Percentiles rank a stretch among this genome's conserved stretches.
Conservation (phyloP, 2,329 filamentous ascomycete species). For the Penicillium corylophilum region DNA sequence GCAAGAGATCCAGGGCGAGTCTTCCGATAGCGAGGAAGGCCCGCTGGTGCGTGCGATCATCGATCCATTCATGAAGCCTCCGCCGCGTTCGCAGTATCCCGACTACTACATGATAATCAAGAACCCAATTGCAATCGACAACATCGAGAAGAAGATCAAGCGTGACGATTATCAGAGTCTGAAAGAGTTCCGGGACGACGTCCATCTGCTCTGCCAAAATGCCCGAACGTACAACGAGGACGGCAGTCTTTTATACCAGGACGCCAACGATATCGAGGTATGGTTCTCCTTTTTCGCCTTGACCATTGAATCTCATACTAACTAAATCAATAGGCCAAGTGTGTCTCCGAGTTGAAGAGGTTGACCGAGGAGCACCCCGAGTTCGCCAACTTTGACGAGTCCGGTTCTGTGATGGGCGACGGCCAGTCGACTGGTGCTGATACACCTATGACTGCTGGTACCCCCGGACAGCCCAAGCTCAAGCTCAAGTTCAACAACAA, state of each 20-base stretch:
- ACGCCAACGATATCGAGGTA: slow-evolving; percentile 92
- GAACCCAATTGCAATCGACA: slow-evolving; percentile 92
- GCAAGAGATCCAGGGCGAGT: slow-evolving; percentile 61
- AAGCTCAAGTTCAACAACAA: slow-evolving; percentile 63
- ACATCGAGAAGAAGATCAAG: slow-evolving; percentile 93
- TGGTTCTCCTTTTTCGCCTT: slow-evolving; percentile 42
- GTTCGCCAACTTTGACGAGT: slow-evolving; percentile 57
- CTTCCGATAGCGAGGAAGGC: slow-evolving; percentile 54
- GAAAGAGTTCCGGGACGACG: slow-evolving; percentile 76
- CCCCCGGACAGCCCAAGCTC: slow-evolving; percentile 61
- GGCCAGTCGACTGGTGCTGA: slow-evolving; percentile 51
- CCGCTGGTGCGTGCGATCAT: slow-evolving; percentile 75
- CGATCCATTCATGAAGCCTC: slow-evolving; percentile 88
- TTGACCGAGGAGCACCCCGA: slow-evolving; percentile 57
- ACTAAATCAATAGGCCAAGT: slow-evolving; percentile 44
- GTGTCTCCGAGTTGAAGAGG: slow-evolving; percentile 53
- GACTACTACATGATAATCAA: slow-evolving; percentile 95
- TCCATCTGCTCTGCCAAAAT: slow-evolving; percentile 82
- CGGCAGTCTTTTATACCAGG: slow-evolving; percentile 83
- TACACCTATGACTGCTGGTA: slow-evolving; percentile 63
- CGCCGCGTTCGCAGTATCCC: slow-evolving; percentile 82
- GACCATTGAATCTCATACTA: neutral
- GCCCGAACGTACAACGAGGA: slow-evolving; percentile 97
- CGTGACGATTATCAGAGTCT: slow-evolving; percentile 86
- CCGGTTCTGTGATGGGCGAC: slow-evolving; percentile 47